A percentile compares a stretch with the other conserved stretches of the same genome.
Conservation (phyloP, 1,284 basidiomycete genomes). For the Inonotus obliquus region DNA sequence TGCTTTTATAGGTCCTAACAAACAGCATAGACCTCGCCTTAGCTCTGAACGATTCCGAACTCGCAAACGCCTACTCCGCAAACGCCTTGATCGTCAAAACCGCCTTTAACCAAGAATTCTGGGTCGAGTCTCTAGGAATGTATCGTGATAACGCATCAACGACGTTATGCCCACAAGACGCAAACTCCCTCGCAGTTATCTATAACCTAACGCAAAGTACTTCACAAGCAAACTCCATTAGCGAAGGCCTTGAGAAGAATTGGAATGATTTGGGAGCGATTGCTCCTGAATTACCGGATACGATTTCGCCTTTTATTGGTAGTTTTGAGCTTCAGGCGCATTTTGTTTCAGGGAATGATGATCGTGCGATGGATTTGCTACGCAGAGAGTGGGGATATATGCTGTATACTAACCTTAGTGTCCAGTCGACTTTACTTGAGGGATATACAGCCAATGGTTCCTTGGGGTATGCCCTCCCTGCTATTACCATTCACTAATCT, state of each 20-base stretch:
- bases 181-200: slow-evolving; percentile 46
- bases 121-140: slow-evolving; percentile 39
- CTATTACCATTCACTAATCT: background rate
- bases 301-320: slow-evolving; percentile 46
- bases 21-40: slow-evolving; percentile 44
- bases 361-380: slow-evolving; percentile 43
- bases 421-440: slow-evolving; percentile 47
- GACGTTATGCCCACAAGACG: slow-evolving; percentile 45
- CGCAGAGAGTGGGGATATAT: slow-evolving; percentile 50
- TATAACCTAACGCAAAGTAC: slow-evolving; percentile 41
- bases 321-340: slow-evolving; percentile 51
- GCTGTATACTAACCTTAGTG: slow-evolving; percentile 46
- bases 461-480: slow-evolving; percentile 32
- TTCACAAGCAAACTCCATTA: slow-evolving; percentile 38
- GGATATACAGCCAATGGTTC: slow-evolving; percentile 49
- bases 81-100: slow-evolving; percentile 42
- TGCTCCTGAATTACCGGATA: slow-evolving; percentile 47
- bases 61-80: slow-evolving; percentile 32
- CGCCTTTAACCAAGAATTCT: slow-evolving; percentile 40
- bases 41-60: slow-evolving; percentile 32
- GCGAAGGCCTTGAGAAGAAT: slow-evolving; percentile 39
- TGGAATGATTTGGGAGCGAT: slow-evolving; percentile 47
- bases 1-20: slow-evolving; percentile 34
- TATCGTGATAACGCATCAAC: slow-evolving; percentile 43
- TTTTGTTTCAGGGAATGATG: slow-evolving; percentile 43